Base-by-base conservation (phyloP, 257 asterid species). In the Verbascum thapsus region DNA sequence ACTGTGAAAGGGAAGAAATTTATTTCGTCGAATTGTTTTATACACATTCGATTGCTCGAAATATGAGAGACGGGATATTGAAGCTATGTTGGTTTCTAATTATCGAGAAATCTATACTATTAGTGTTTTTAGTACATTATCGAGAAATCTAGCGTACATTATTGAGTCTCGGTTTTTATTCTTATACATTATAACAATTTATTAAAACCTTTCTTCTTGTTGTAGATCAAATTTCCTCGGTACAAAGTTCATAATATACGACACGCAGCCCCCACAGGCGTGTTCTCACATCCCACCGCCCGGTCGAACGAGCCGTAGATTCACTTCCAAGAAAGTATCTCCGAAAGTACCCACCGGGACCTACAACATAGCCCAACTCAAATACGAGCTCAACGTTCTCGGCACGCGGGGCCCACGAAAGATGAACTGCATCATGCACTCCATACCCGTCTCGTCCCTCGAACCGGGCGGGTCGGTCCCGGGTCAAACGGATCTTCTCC, bases 371-470 rank as follows among this genome's bases (percentile, higher is more conserved):
- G 87, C 88, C 37, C 90, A 83, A 41, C 69, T 85, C 76, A 47
- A 76, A 4, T 85, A 83, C 34, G 88, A 85, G 81, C 90, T 83
- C 15, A 85, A 85, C 12, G 94, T 80, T 19, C 88, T 85, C 1
- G 94, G 94, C 13, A 78, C 94, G 0, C 76, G 94, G 10, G 94
- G 88, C 4, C 88, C 94, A 10, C 78, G 90, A 11, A 80, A 71
- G 72, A 85, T 85, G 94, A 69, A 80, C 37, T 80, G 89, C 50
- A 43, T 69, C 5, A 85, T 85, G 90, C 85, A 74, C 69, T 80
- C 90, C 0, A 78, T 80, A 3, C 94, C 94, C n/a, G 19, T 42
- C 59, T 74, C 85, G 0, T 67, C 92, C 15, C 70, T 85, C 1
- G 92, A 82, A 19, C 82, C 83, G 0, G 83, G 87, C 0, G 92